Evolutionary conservation across 2,329 filamentous ascomycete genomes (phyloP).

Genomic region (Coniochaeta ligniaria): DNA sequence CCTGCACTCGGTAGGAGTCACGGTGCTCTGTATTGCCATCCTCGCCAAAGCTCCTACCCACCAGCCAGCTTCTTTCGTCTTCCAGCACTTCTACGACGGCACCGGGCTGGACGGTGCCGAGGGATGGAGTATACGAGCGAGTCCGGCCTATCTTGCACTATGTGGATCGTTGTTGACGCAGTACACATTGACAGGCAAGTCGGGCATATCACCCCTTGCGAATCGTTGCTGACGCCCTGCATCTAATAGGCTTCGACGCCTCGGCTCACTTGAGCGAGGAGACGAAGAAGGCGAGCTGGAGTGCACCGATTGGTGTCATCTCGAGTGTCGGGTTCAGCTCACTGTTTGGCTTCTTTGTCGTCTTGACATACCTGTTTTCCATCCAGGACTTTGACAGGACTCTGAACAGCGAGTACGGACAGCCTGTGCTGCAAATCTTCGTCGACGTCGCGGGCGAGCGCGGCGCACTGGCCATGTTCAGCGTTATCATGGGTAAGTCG

Average conservation of each 20-base stretch:
- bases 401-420: slow-evolving; percentile 34
- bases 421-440: slow-evolving; percentile 52
- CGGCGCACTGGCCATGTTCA: slow-evolving; percentile 48
- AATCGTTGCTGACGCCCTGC: slow-evolving; percentile 47
- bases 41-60: slow-evolving; percentile 50
- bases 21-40: slow-evolving; percentile 45
- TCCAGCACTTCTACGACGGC: slow-evolving; percentile 33
- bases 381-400: slow-evolving; percentile 49
- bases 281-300: slow-evolving; percentile 48
- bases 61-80: slow-evolving; percentile 48
- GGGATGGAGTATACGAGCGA: slow-evolving; percentile 46
- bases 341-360: slow-evolving; percentile 52
- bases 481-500: slow-evolving; percentile 37
- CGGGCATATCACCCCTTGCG: slow-evolving; percentile 46
- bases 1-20: slow-evolving; percentile 45
- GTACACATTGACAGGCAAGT: slow-evolving; percentile 36
- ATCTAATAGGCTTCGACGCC: slow-evolving; percentile 40
- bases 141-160: slow-evolving; percentile 45
- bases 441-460: slow-evolving; percentile 48
- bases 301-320: slow-evolving; percentile 49
- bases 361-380: slow-evolving; percentile 49
- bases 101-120: slow-evolving; percentile 35
- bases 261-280: slow-evolving; percentile 52
- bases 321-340: slow-evolving; percentile 48
- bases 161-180: slow-evolving; percentile 47